Evolutionary conservation across 2,329 filamentous ascomycete species (phyloP), one percentile per base, ranked within the genome.

Genomic region (Penicillium polonicum): DNA sequence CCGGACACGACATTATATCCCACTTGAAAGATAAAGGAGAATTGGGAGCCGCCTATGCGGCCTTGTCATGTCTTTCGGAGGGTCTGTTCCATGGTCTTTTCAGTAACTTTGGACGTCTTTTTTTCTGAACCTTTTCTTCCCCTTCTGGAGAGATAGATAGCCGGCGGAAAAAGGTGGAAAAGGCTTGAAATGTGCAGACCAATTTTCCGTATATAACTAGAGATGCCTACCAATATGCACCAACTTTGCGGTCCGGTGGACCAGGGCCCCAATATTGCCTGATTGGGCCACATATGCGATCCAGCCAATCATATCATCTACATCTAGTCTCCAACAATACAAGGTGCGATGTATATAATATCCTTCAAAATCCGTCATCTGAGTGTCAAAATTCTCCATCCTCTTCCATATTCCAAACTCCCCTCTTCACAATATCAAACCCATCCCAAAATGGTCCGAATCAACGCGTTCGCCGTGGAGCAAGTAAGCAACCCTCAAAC

Each of bases 401-500:
- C 10, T 38, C 15, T 17, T 46, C 17, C 7, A 25, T 8, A 5
- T 12, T 39, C 2, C 19, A 38, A n/a, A 13, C 5, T 21, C 17
- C 4, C 12, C 2, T 25, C 9, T 23, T 23, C 23, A 2, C 13
- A 17, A 33, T 31, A 25, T 5, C 2, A 31, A 7, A 3, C 5
- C 5, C 7, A 3, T 19, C 6, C 25, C 38, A 58, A 38, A 53
- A 67, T 67, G 65, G 64, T 66, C 15, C 52, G 60, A 51, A 64
- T 67, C 27, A 46, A 52, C 8, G 57, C 48, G 25, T 67, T 67
- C 33, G 64, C 59, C 15, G 65, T 66, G 17, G 65, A 67, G 38
- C 55, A 50, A 42, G 64, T 67, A 55, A 51, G 27, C 27, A 36
- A 13, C 1, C 44, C 17, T 15, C 13, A 41, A 29, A 2, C n/a